phyloP scores from a whole-genome alignment of 768 basidiomycete species.

The Lyophyllum semitale region DNA sequence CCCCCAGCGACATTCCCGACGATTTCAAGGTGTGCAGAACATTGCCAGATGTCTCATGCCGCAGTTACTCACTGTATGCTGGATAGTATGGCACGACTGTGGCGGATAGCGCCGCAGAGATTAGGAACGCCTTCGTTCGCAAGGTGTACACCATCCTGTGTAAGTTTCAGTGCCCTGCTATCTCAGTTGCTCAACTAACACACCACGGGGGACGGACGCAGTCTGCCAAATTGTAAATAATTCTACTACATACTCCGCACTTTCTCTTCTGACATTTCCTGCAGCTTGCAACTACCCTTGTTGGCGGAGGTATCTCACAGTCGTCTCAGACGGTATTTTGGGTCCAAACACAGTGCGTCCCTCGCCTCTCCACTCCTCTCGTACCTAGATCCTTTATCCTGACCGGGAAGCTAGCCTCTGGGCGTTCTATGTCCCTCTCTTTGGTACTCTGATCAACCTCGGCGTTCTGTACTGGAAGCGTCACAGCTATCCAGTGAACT shows the following conservation, averaged over 20 bases:
- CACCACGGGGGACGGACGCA: constrained; percentile 23
- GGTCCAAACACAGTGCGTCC: constrained; percentile 68
- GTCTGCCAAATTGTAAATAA: constrained; percentile 71
- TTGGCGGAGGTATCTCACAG: constrained; percentile 71
- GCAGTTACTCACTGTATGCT: constrained; percentile 7
- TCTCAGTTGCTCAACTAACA: constrained; percentile 1
- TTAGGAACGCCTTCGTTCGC: constrained; percentile 84
- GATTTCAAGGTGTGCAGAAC: constrained; percentile 82
- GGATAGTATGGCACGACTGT: constrained; percentile 79
- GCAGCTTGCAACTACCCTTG: constrained; percentile 73
- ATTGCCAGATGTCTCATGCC: not conserved
- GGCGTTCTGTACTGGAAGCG: constrained; percentile 90
- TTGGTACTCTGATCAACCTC: constrained; percentile 80
- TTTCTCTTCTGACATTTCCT: not conserved
- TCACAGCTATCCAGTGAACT: constrained; percentile 86
- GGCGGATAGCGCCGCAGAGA: constrained; percentile 72
- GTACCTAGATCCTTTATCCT: not conserved
- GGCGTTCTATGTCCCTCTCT: constrained; percentile 77
- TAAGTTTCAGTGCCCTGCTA: constrained; percentile 41
- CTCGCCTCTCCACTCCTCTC: not conserved
- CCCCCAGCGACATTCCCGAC: constrained; percentile 76
- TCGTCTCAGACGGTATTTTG: constrained; percentile 63
- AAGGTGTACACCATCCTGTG: constrained; percentile 92
- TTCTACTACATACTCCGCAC: not conserved
- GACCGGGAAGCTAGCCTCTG: constrained; percentile 51